Evolutionary conservation across 352 stramenopile species (phyloP).

Genomic region (Thraustochytrium striatum): DNA sequence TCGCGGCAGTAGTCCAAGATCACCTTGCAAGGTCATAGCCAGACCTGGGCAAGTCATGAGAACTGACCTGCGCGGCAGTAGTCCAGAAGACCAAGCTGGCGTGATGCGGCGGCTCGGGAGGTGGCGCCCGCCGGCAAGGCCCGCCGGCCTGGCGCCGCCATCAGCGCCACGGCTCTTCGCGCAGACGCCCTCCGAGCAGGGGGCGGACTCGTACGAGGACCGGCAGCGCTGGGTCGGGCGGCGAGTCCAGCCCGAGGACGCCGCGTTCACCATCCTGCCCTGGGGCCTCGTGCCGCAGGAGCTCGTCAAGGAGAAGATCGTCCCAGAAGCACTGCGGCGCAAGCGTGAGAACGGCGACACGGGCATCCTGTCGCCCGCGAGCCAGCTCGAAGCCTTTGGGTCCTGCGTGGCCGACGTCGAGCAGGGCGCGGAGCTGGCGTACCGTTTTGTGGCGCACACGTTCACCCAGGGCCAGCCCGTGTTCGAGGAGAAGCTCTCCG

Average conservation of each 20-base stretch:
- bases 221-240: constrained; percentile 26
- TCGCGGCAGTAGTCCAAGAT: too few species aligned
- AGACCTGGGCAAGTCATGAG: too few species aligned
- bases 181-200: too few species aligned
- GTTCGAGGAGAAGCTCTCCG: constrained; percentile 9
- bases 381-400: background rate
- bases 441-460: constrained; percentile 13
- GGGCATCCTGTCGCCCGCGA: background rate
- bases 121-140: too few species aligned
- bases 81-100: too few species aligned
- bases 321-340: background rate
- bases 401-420: constrained; percentile 8
- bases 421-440: constrained; percentile 6
- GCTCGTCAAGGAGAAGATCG: constrained; percentile 25
- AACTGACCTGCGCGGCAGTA: too few species aligned
- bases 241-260: constrained; percentile 7
- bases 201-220: background rate
- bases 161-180: too few species aligned
- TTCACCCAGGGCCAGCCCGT: constrained; percentile 5
- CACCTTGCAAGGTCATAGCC: too few species aligned
- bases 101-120: too few species aligned
- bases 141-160: too few species aligned
- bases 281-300: constrained; percentile 36
- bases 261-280: constrained; percentile 17
- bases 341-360: background rate